These are phyloP conservation scores for Vachellia pachyceras DNA, from an alignment of 306 rosid species.

Conservation along the genomic window DNA sequence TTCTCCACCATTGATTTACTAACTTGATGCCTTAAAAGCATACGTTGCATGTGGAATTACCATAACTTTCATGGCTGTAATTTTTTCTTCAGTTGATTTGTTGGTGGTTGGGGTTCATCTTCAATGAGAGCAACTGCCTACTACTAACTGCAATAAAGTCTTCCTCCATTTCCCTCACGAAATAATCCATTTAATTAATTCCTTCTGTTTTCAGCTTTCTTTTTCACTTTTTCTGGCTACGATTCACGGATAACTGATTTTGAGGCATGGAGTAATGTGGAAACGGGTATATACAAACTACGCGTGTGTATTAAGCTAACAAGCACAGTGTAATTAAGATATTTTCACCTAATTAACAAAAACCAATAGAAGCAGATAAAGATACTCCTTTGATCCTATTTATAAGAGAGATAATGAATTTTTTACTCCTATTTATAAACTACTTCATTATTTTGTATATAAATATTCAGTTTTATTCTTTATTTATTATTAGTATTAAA, in stretches of 20 bases:
- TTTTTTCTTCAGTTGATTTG: not conserved
- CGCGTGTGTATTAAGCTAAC: not conserved
- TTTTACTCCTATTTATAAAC: no score
- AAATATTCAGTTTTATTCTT: no score
- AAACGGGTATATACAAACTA: not conserved
- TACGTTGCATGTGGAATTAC: not conserved
- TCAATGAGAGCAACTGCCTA: not conserved
- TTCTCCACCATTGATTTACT: not conserved
- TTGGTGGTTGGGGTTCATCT: slow-evolving; percentile 1
- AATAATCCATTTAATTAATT: not conserved
- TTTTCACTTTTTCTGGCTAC: no score
- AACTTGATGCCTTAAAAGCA: not conserved
- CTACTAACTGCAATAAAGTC: not conserved
- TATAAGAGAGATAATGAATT: no score
- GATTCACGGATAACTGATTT: not conserved
- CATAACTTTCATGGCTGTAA: slow-evolving; percentile 1
- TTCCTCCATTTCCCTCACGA: not conserved
- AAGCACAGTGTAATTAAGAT: not conserved
- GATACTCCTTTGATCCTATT: not conserved
- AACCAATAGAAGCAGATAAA: not conserved
- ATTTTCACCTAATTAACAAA: no score
- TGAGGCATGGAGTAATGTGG: not conserved
- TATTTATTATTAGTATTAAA: no score
- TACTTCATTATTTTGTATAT: no score
- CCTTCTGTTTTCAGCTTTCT: not conserved